Percentiles rank a stretch among this genome's conserved stretches.
phyloP scores from a whole-genome alignment of 2,329 filamentous ascomycete species.

The Fusarium beomiforme region DNA sequence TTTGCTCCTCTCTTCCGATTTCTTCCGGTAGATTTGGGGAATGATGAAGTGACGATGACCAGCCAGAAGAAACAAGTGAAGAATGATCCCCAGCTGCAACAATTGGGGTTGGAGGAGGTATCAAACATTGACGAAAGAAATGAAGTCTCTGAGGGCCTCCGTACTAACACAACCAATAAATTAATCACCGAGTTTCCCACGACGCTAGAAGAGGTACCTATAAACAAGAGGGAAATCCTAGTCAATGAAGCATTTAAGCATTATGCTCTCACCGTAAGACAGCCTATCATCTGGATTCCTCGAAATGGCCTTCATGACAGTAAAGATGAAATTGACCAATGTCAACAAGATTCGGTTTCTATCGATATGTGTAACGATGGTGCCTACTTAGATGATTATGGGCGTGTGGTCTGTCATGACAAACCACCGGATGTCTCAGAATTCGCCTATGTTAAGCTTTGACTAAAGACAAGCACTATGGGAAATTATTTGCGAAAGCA shows the following conservation, averaged over 20 bases:
- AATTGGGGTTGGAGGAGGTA: background rate
- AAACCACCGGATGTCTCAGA: background rate
- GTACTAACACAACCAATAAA: background rate
- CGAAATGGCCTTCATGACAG: background rate
- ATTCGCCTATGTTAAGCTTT: background rate
- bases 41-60: slow-evolving; percentile 68
- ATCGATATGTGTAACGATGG: background rate
- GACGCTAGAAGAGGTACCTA: background rate
- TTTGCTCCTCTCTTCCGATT: slow-evolving; percentile 89
- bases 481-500: background rate
- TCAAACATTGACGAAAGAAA: background rate
- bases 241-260: background rate
- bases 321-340: background rate
- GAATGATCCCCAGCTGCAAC: background rate
- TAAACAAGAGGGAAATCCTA: background rate
- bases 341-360: background rate
- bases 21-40: slow-evolving; percentile 92
- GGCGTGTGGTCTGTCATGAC: background rate
- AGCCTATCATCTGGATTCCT: background rate
- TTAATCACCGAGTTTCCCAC: background rate
- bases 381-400: background rate
- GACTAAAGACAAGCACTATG: background rate
- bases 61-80: background rate
- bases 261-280: background rate
- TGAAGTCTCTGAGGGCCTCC: background rate